Conservation (phyloP, 1,284 basidiomycete genomes). For the Puccinia hordei region DNA sequence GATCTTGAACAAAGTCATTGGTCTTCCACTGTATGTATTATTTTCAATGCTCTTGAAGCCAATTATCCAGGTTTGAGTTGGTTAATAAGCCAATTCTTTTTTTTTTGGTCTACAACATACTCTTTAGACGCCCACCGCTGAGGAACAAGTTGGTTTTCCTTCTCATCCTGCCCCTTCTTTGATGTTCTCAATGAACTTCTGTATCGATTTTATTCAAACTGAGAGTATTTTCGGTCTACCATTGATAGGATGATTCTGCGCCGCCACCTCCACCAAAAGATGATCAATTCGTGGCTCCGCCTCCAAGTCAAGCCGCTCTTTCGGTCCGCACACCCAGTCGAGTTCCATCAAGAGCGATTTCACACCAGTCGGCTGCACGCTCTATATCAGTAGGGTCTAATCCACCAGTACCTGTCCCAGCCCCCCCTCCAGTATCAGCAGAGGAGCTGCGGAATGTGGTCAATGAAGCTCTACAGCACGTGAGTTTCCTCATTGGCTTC, state of each 20-base stretch:
- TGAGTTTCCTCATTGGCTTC: constrained; percentile 14
- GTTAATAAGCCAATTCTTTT: not conserved
- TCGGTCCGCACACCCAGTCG: constrained; percentile 21
- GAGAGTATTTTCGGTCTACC: not conserved
- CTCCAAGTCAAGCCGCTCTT: constrained; percentile 23
- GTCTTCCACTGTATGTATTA: constrained; percentile 42
- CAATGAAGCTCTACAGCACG: constrained; percentile 41
- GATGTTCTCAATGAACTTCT: no score
- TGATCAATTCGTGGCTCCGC: not conserved
- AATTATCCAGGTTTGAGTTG: not conserved
- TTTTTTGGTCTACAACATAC: not conserved
- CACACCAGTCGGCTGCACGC: constrained; percentile 20
- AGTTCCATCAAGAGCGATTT: constrained; percentile 11
- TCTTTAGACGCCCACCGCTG: constrained; percentile 45
- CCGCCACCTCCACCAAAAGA: constrained; percentile 47
- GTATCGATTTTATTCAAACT: not conserved
- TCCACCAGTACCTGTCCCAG: constrained; percentile 4
- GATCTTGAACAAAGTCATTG: constrained; percentile 47
- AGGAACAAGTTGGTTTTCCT: constrained; percentile 13
- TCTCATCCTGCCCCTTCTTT: not conserved
- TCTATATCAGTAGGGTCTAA: not conserved
- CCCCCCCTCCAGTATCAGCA: constrained; percentile 8
- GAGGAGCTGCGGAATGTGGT: constrained; percentile 40
- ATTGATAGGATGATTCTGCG: constrained; percentile 17
- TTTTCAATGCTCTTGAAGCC: not conserved